Evolutionary conservation across 1,284 basidiomycete species (phyloP).

Genomic region (Mrakiaceae sp.): DNA sequence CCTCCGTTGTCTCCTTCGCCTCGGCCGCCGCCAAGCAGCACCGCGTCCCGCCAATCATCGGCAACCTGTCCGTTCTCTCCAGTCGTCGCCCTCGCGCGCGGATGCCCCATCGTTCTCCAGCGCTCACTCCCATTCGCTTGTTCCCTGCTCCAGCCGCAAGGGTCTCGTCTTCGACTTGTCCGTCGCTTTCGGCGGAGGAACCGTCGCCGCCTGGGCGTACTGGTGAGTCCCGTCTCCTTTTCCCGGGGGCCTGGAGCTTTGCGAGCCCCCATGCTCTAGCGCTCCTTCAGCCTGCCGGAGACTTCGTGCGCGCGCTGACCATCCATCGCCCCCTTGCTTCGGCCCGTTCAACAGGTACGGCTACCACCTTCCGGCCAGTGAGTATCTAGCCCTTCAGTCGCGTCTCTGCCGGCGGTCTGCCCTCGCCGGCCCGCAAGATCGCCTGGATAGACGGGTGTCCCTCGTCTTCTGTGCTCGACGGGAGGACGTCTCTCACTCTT

Average conservation of each 20-base stretch:
- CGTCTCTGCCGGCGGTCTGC: not conserved
- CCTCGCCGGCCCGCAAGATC: too few species aligned
- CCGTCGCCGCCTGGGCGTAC: slow-evolving; percentile 57
- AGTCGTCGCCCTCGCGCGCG: not conserved
- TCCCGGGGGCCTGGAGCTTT: not conserved
- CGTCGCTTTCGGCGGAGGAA: slow-evolving; percentile 57
- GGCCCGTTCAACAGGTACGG: slow-evolving; percentile 64
- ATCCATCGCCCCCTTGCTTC: slow-evolving; percentile 36
- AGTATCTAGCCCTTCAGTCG: slow-evolving; percentile 30
- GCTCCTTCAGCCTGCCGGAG: slow-evolving; percentile 21
- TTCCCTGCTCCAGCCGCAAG: slow-evolving; percentile 50
- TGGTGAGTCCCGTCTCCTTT: slow-evolving; percentile 46
- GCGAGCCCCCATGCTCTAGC: slow-evolving; percentile 13
- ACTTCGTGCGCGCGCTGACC: too few species aligned
- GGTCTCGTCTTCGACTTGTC: slow-evolving; percentile 67
- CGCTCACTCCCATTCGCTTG: not conserved
- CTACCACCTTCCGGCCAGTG: slow-evolving; percentile 57
- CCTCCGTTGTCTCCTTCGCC: not conserved
- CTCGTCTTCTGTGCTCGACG: too few species aligned
- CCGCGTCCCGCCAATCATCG: slow-evolving; percentile 63
- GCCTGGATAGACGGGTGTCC: too few species aligned
- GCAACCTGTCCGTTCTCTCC: slow-evolving; percentile 39
- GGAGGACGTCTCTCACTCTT: too few species aligned
- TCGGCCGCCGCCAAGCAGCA: slow-evolving; percentile 8
- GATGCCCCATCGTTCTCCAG: too few species aligned